A percentile compares a stretch with the other conserved stretches of the same genome.
Conservation (phyloP, 2,329 filamentous ascomycete genomes). For the Metarhizium rileyi region DNA sequence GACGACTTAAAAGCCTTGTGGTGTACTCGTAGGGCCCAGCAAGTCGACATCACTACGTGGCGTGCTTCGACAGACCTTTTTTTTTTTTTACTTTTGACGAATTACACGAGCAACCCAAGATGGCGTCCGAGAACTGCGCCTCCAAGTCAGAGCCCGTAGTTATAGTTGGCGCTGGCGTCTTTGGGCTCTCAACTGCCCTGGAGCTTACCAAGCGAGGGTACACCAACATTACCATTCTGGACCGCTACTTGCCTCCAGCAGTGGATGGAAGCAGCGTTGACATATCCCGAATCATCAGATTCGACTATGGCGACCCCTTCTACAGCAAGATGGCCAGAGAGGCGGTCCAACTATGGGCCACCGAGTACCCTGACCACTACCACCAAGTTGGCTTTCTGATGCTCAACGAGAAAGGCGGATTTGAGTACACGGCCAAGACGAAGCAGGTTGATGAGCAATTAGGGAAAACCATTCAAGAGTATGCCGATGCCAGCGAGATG, state of each 20-base stretch:
- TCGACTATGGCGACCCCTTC: constrained; percentile 54
- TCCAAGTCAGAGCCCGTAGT: constrained; percentile 3
- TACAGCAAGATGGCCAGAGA: constrained; percentile 49
- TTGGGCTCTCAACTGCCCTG: constrained; percentile 20
- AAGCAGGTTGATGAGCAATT: constrained; percentile 9
- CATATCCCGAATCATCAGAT: constrained; percentile 29
- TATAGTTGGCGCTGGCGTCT: constrained; percentile 22
- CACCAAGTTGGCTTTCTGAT: constrained; percentile 23
- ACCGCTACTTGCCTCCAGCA: constrained; percentile 25
- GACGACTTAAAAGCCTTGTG: not conserved
- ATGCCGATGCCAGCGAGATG: constrained; percentile 15
- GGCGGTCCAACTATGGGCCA: constrained; percentile 17
- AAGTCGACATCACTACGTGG: not conserved
- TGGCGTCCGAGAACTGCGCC: not conserved
- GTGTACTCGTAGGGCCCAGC: not conserved
- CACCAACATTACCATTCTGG: constrained; percentile 25
- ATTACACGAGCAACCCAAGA: not conserved
- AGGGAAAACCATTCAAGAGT: constrained; percentile 13
- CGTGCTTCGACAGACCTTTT: not conserved
- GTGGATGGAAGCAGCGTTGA: constrained; percentile 30
- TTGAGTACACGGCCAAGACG: constrained; percentile 13
- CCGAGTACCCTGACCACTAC: constrained; percentile 19
- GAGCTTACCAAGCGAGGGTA: constrained; percentile 18
- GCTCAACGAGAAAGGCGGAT: constrained; percentile 13
- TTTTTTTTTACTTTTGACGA: too few relatives aligned